Percentiles rank a stretch among this genome's conserved stretches.
Evolutionary conservation across 2,329 filamentous ascomycete genomes (phyloP).

Genomic region (Cladosporium austrohemisphaericum): DNA sequence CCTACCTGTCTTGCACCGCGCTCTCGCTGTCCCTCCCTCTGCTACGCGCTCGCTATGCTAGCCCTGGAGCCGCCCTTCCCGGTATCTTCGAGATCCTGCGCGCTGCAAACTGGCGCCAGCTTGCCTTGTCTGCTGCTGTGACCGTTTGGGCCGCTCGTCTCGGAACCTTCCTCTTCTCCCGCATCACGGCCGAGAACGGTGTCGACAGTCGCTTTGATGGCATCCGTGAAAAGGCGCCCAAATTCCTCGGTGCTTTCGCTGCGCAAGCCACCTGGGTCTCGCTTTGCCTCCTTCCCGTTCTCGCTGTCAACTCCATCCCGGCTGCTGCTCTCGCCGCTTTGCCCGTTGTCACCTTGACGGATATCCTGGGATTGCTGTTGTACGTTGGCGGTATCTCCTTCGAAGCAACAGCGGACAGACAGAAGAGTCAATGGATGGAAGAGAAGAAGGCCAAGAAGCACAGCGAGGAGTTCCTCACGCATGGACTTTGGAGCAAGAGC

Average conservation of each 20-base stretch:
- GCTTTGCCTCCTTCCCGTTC: slow-evolving; percentile 62
- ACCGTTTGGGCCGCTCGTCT: slow-evolving; percentile 60
- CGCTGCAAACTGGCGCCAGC: slow-evolving; percentile 60
- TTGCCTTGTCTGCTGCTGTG: slow-evolving; percentile 53
- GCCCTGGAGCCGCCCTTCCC: slow-evolving; percentile 41
- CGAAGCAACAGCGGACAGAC: slow-evolving; percentile 60
- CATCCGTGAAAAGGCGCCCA: slow-evolving; percentile 50
- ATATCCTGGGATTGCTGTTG: slow-evolving; percentile 55
- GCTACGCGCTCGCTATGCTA: slow-evolving; percentile 52
- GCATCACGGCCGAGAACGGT: slow-evolving; percentile 55
- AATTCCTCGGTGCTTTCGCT: slow-evolving; percentile 54
- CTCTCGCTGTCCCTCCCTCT: slow-evolving; percentile 60
- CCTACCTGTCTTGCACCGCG: slow-evolving; percentile 62
- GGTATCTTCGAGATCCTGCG: slow-evolving; percentile 46
- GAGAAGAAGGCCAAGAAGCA: slow-evolving; percentile 64
- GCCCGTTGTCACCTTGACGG: slow-evolving; percentile 49
- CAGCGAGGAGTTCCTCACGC: slow-evolving; percentile 62
- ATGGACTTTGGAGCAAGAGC: slow-evolving; percentile 58
- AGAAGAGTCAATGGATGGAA: slow-evolving; percentile 60
- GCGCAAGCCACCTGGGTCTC: slow-evolving; percentile 66
- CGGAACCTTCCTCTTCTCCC: slow-evolving; percentile 61
- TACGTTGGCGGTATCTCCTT: slow-evolving; percentile 58
- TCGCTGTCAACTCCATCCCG: slow-evolving; percentile 61
- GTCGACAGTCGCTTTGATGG: slow-evolving; percentile 57
- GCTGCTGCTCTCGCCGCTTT: slow-evolving; percentile 49